Base-by-base conservation (phyloP, 345 rosid genomes). In the Sonneratia alba region DNA sequence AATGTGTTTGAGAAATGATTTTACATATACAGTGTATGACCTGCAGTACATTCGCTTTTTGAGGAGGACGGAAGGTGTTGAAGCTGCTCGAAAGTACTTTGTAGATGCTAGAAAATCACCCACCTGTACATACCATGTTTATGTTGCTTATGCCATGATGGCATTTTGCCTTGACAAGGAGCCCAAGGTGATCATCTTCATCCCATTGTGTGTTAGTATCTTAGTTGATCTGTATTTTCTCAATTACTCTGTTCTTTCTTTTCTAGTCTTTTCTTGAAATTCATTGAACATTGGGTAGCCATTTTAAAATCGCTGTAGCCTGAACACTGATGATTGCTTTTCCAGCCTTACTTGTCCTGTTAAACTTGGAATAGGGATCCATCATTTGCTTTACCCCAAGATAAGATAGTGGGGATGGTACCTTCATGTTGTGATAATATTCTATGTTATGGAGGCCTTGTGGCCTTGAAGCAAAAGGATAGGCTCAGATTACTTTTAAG, bases 71-170 rank as follows among this genome's bases (percentile, higher is more conserved):
- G 97, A 94, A 81, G 98, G 98, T 69, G 88, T 88, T 76, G 97
- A 94, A 85, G 89, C 93, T 75, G 96, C 97, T 74, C 96, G 96
- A 71, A 94, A 94, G 86, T 91, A 91, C 79, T 94, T 94, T 76
- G 75, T 91, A 70, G 98, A 91, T 70, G 89, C 92, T 70, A 87
- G 86, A 73, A 92, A 94, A 81, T 91, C 93, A 73, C 92, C 93
- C 42, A 81, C 79, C 78, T 94, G 90, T 79, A 82, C 97, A 24
- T 88, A 90, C 77, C 98, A 94, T 79, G 93, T 94, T 73, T 94
- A 85, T 77, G 92, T 94, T 75, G 97, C 98, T 42, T 91, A 88
- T 83, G 97, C 96, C 34, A 84, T 80, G 73, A 87, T 94, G 91
- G 96, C 89, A 27, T 89, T 90, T 80, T 91, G 97, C 83, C 89